These are phyloP conservation scores for Nakazawaea molendinolei DNA, from an alignment of 805 yeast species.

Conservation along the genomic window DNA sequence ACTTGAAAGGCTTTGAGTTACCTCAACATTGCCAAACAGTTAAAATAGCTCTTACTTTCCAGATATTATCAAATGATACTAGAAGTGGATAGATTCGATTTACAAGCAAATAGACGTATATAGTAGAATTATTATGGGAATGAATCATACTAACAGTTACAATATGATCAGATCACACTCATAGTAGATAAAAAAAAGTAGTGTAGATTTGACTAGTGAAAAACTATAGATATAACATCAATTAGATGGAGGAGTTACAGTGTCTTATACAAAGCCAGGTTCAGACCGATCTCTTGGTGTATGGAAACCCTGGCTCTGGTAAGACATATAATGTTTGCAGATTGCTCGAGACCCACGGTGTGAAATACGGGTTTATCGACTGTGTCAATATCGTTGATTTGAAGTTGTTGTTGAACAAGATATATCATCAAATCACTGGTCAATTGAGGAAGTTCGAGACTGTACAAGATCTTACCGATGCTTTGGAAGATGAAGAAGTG, in stretches of 20 bases:
- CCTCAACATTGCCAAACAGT: no score
- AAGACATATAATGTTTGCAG: neutral
- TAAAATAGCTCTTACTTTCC: no score
- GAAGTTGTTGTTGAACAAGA: conserved; percentile 7
- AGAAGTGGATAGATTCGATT: no score
- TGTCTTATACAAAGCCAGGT: neutral
- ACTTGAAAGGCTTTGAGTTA: no score
- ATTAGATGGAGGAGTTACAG: conserved; percentile 6
- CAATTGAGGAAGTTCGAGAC: neutral
- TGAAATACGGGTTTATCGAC: conserved; percentile 1
- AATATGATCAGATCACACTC: no score
- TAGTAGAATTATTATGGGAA: no score
- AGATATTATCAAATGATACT: no score
- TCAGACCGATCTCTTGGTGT: neutral
- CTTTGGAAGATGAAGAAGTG: neutral
- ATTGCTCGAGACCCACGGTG: neutral
- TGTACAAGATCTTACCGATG: conserved; percentile 4
- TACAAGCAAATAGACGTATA: no score
- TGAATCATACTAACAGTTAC: no score
- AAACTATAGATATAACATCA: no score
- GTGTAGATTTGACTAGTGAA: no score
- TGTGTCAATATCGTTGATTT: conserved; percentile 8
- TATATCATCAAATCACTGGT: conserved; percentile 1
- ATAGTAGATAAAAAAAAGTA: no score
- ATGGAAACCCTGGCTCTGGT: conserved; percentile 8